phyloP scores from a whole-genome alignment of 441 rosid species.

The Adansonia gregorii region DNA sequence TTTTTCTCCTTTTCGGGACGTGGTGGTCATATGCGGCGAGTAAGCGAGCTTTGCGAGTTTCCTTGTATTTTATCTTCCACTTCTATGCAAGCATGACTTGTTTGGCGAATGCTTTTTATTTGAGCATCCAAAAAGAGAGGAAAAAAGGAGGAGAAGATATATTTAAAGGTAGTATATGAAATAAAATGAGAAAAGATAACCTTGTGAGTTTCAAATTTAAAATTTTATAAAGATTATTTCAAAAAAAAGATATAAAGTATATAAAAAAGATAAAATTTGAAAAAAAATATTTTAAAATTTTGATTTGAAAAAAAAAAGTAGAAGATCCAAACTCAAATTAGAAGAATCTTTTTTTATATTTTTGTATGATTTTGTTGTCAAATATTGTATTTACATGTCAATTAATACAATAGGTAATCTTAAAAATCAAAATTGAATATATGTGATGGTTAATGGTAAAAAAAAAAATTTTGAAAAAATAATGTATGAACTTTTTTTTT shows the following conservation, averaged over 20 bases:
- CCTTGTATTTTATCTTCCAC: no score
- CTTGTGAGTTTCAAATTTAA: neutral
- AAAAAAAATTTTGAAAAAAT: neutral
- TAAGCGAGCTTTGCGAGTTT: neutral
- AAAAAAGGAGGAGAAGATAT: neutral
- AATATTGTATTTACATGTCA: neutral
- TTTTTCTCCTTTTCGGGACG: neutral
- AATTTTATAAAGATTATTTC: neutral
- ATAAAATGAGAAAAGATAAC: neutral
- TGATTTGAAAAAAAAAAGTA: neutral
- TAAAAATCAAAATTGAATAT: neutral
- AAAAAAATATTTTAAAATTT: neutral
- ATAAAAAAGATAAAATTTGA: neutral
- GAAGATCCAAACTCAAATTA: slow-evolving; percentile 1
- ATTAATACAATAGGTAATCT: neutral
- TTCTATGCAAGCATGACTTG: neutral
- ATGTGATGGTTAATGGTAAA: neutral
- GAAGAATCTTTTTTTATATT: neutral
- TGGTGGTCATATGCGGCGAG: neutral
- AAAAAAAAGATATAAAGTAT: neutral
- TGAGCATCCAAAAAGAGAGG: neutral
- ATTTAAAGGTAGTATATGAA: neutral
- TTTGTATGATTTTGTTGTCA: neutral
- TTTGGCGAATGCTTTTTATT: neutral
- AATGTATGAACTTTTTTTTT: neutral